Evolutionary conservation across 2,329 filamentous ascomycete species (phyloP), one percentile per base, ranked within the genome.

Genomic region (Pseudocercospora crystallina): DNA sequence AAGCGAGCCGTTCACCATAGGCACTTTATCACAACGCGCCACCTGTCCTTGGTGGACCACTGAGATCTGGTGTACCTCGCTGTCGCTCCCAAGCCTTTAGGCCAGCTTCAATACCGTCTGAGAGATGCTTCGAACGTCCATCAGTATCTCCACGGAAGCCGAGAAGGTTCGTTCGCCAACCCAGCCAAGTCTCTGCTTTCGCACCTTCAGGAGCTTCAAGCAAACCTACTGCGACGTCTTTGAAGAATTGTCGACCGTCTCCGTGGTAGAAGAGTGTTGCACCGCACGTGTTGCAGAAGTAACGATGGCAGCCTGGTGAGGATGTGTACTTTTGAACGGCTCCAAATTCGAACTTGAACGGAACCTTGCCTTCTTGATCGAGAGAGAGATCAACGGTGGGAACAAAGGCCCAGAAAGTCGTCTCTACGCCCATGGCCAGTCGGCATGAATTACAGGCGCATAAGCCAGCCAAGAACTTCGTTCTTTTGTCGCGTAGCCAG

Each of bases 331-430:
- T 70, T 44, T 73, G 74, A 49, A 84, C 65, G 1, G 77, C 76
- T 0, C 73, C 74, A 20, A 68, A 60, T 0, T 69, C 62, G 2
- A 77, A 68, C 2, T 55, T 34, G 46, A 64, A 59, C 2, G 61
- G 56, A 1, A 46, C 13, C 29, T 55, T 46, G 29, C 64, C 64
- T n/a, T 56, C 57, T 9, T 52, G 39, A 49, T 66, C 65, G 2
- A 61, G 71, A 13, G 73, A 67, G 46, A 88, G 81, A 59, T 85
- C 83, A 1, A 69, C 65, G n/a, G 74, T 73, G 1, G 83, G 82
- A 0, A 87, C 70, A 61, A 87, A 89, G 0, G 81, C 76, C 85
- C 85, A 89, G 0, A 78, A 71, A 58, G 85, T 79, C 40, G 87
- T 77, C 49, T 86, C 82, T 56, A 82, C 84, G 2, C 84, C 84